phyloP scores from a whole-genome alignment of 2,329 filamentous ascomycete genomes.

The Talaromyces sp. region DNA sequence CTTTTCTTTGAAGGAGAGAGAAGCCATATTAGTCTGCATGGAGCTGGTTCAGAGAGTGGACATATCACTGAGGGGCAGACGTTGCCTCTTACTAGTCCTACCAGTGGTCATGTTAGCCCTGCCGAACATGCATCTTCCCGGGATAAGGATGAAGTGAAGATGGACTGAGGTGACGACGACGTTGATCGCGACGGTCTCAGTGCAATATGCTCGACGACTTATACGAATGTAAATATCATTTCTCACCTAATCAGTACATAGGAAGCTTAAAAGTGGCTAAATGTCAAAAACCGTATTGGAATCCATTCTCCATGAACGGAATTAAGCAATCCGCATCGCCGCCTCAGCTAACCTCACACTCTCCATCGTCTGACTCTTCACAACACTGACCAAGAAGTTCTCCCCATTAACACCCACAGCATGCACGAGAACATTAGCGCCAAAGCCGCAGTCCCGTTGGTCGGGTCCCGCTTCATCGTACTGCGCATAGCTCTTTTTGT shows the following conservation, averaged over 20 bases:
- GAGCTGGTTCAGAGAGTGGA: slow-evolving; percentile 16
- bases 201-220: not conserved
- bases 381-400: slow-evolving; percentile 28
- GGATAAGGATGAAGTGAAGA: slow-evolving; percentile 10
- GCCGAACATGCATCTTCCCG: not conserved
- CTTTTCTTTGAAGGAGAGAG: slow-evolving; percentile 18
- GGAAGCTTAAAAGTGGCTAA: not conserved
- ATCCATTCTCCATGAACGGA: not conserved
- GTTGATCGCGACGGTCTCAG: not conserved
- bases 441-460: slow-evolving; percentile 29
- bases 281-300: not conserved
- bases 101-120: slow-evolving; percentile 2
- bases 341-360: slow-evolving; percentile 27
- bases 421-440: slow-evolving; percentile 32
- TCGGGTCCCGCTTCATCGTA: slow-evolving; percentile 26
- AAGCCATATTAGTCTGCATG: slow-evolving; percentile 20
- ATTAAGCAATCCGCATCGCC: slow-evolving; percentile 13
- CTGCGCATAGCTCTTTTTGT: slow-evolving; percentile 26
- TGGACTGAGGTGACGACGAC: not conserved
- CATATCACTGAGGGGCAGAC: slow-evolving; percentile 15
- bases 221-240: not conserved
- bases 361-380: slow-evolving; percentile 28
- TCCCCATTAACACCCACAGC: slow-evolving; percentile 26
- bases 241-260: not conserved
- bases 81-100: not conserved